Percentiles rank a stretch among this genome's conserved stretches.
These are phyloP conservation scores for Trichoderma endophyticum DNA, from an alignment of 2,329 filamentous ascomycete genomes.

Conservation along the genomic window DNA sequence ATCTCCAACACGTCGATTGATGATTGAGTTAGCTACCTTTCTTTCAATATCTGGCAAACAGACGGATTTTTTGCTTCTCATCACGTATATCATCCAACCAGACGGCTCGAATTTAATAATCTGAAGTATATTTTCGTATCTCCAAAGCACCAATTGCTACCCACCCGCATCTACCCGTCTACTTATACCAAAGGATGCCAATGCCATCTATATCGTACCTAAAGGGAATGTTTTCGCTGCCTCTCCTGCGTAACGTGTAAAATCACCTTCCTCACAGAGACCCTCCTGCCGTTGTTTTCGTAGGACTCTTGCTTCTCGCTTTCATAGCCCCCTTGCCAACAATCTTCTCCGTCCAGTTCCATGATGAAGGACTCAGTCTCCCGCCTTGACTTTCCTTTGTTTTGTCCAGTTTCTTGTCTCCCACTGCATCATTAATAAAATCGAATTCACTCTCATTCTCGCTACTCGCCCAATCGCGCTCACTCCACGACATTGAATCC, in stretches of 20 bases:
- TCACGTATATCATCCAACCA: neutral
- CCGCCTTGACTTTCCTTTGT: slow-evolving; percentile 5
- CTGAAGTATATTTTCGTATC: neutral
- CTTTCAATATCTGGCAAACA: neutral
- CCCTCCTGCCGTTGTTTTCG: neutral
- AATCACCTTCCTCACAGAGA: neutral
- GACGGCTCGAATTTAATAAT: no score
- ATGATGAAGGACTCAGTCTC: slow-evolving; percentile 33
- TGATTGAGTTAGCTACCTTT: neutral
- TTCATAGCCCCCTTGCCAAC: slow-evolving; percentile 40
- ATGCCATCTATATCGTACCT: neutral
- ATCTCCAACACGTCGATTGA: neutral
- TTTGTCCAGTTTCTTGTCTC: slow-evolving; percentile 17
- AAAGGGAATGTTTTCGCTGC: neutral
- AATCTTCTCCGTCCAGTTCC: slow-evolving; percentile 57
- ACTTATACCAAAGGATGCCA: neutral
- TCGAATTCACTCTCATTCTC: slow-evolving; percentile 43
- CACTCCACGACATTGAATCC: slow-evolving; percentile 64
- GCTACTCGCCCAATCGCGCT: slow-evolving; percentile 60
- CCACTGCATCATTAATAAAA: slow-evolving; percentile 15
- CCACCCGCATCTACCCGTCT: neutral
- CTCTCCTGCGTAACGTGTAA: neutral
- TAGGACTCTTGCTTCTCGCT: slow-evolving; percentile 27
- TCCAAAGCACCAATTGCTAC: neutral
- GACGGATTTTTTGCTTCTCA: neutral